These are phyloP conservation scores for Saxophila tyrrhenica DNA, from an alignment of 495 filamentous ascomycete species.

Conservation along the genomic window DNA sequence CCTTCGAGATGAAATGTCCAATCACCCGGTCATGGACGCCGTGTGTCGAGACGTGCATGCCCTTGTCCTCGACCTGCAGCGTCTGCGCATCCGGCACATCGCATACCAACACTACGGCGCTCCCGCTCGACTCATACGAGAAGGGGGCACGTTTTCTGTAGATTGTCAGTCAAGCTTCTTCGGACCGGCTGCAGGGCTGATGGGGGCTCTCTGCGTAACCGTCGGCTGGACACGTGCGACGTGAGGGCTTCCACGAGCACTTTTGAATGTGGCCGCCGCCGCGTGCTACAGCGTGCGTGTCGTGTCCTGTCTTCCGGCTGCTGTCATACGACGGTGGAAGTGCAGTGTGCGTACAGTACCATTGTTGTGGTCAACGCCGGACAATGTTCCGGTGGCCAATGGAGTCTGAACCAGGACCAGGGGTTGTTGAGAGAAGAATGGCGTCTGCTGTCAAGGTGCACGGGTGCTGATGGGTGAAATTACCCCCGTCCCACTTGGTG, in stretches of 20 bases:
- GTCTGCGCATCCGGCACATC: background rate
- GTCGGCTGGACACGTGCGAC: slow-evolving; percentile 2
- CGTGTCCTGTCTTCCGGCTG: too few species aligned
- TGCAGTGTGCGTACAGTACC: too few species aligned
- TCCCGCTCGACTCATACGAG: background rate
- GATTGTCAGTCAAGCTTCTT: background rate
- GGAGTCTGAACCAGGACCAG: too few species aligned
- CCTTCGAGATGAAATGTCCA: background rate
- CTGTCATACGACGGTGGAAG: background rate
- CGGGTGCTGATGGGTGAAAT: background rate
- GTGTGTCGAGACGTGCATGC: too few species aligned
- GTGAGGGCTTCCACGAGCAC: slow-evolving; percentile 2
- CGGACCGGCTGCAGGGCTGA: background rate
- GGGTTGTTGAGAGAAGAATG: too few species aligned
- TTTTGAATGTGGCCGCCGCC: background rate
- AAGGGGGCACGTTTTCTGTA: background rate
- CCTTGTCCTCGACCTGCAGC: too few species aligned
- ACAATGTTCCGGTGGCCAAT: background rate
- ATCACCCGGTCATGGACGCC: background rate
- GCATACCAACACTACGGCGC: background rate
- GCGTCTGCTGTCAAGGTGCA: background rate
- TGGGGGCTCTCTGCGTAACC: background rate
- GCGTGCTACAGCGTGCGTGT: background rate
- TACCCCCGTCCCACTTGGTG: background rate
- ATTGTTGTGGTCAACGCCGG: background rate